Percentiles rank a stretch among this genome's conserved stretches.
Evolutionary conservation across 352 stramenopile species (phyloP).

Genomic region (Globisporangium orthogonon): DNA sequence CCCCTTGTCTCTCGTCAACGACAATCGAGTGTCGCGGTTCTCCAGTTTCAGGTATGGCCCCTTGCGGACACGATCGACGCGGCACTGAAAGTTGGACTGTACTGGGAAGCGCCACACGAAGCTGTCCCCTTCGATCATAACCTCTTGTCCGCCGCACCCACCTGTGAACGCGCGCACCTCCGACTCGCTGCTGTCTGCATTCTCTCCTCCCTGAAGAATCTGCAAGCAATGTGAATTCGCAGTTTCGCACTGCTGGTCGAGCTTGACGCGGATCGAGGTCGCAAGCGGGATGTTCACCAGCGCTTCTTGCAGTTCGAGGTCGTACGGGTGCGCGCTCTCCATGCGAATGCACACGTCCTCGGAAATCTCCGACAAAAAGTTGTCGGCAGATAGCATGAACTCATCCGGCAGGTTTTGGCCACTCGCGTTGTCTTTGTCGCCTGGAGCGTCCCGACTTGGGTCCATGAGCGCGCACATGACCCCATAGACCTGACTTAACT

Average conservation of each 20-base stretch:
- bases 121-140: conserved; percentile 81
- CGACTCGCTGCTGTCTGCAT: conserved; percentile 44
- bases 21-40: conserved; percentile 75
- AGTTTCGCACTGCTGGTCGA: conserved; percentile 71
- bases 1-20: conserved; percentile 79
- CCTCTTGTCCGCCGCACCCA: conserved; percentile 71
- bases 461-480: conserved; percentile 82
- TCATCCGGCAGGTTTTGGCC: conserved; percentile 51
- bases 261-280: conserved; percentile 77
- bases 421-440: not conserved
- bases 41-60: conserved; percentile 88
- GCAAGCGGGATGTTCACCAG: conserved; percentile 78
- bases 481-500: conserved; percentile 78
- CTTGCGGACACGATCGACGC: conserved; percentile 79
- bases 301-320: conserved; percentile 73
- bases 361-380: conserved; percentile 81
- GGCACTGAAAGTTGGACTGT: conserved; percentile 87
- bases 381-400: conserved; percentile 86
- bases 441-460: conserved; percentile 10
- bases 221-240: conserved; percentile 84
- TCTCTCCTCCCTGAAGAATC: conserved; percentile 73
- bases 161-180: conserved; percentile 84
- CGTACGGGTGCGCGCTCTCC: conserved; percentile 75
- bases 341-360: conserved; percentile 79
- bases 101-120: conserved; percentile 87